These are phyloP conservation scores for Hansenula sp. DNA, from an alignment of 1,139 yeast genomes.

Conservation along the genomic window DNA sequence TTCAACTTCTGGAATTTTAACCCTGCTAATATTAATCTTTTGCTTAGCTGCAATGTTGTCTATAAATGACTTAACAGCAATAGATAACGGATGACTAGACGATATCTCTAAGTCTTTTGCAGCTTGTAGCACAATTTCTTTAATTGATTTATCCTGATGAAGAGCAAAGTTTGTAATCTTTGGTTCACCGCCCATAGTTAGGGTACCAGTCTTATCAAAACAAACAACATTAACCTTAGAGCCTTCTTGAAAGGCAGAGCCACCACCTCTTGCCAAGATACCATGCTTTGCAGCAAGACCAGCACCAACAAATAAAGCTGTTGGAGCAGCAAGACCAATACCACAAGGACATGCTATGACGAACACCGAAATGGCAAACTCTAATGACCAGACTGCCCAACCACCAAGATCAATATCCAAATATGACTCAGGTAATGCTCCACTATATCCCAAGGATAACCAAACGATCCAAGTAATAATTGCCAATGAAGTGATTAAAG, in stretches of 20 bases:
- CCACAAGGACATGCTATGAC: constrained; percentile 95
- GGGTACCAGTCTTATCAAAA: constrained; percentile 79
- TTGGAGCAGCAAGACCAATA: constrained; percentile 86
- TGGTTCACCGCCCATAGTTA: constrained; percentile 61
- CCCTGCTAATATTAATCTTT: constrained; percentile 27
- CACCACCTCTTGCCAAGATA: constrained; percentile 78
- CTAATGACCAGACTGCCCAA: constrained; percentile 74
- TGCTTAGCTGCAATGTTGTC: constrained; percentile 19
- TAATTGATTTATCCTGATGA: constrained; percentile 20
- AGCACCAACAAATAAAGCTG: constrained; percentile 88
- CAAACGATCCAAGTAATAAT: constrained; percentile 65
- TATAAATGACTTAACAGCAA: constrained; percentile 48
- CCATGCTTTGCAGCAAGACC: constrained; percentile 82
- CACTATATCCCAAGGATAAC: constrained; percentile 55
- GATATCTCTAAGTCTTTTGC: constrained; percentile 58
- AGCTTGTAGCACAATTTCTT: constrained; percentile 38
- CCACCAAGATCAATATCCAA: constrained; percentile 68
- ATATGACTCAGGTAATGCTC: constrained; percentile 49
- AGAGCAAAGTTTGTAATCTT: constrained; percentile 47
- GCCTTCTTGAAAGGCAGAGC: constrained; percentile 78
- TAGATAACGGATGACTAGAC: constrained; percentile 71
- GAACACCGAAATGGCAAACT: constrained; percentile 75
- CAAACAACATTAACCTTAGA: constrained; percentile 61
- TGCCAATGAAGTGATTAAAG: constrained; percentile 58
- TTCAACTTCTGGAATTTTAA: constrained; percentile 44